These are phyloP conservation scores for Murraya koenigii DNA, from an alignment of 345 rosid species.

Conservation along the genomic window DNA sequence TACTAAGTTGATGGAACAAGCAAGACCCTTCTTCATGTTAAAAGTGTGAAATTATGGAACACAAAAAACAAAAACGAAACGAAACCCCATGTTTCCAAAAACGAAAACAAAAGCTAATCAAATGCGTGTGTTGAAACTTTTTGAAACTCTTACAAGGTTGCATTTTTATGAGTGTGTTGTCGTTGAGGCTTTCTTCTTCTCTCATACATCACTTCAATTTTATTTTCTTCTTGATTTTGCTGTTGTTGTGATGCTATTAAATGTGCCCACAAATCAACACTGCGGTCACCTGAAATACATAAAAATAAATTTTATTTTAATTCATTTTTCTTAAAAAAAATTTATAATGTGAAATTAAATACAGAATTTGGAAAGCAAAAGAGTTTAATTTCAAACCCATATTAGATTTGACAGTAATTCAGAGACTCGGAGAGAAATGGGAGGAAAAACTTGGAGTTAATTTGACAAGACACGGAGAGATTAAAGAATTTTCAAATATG, in stretches of 20 bases:
- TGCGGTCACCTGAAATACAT: constrained; percentile 7
- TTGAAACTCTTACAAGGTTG: constrained; percentile 24
- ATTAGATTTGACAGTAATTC: background rate
- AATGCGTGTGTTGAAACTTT: background rate
- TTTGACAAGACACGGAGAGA: background rate
- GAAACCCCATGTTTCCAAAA: background rate
- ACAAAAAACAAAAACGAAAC: background rate
- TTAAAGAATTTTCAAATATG: background rate
- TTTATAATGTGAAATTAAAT: background rate
- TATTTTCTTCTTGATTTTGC: constrained; percentile 11
- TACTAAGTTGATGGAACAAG: background rate
- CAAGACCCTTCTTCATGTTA: background rate
- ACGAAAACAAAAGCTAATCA: background rate
- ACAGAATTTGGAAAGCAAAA: background rate
- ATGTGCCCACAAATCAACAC: constrained; percentile 58
- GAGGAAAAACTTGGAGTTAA: background rate
- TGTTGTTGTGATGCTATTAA: constrained; percentile 35
- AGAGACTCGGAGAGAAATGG: background rate
- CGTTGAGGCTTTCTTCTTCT: constrained; percentile 36
- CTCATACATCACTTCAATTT: constrained; percentile 42
- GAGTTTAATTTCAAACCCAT: constrained; percentile 24
- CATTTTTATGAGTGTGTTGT: constrained; percentile 25
- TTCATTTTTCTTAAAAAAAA: too few relatives aligned
- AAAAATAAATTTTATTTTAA: too few relatives aligned
- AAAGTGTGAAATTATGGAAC: background rate